Base-by-base conservation (phyloP, 495 filamentous ascomycete species). In the Tuber melanosporum region DNA sequence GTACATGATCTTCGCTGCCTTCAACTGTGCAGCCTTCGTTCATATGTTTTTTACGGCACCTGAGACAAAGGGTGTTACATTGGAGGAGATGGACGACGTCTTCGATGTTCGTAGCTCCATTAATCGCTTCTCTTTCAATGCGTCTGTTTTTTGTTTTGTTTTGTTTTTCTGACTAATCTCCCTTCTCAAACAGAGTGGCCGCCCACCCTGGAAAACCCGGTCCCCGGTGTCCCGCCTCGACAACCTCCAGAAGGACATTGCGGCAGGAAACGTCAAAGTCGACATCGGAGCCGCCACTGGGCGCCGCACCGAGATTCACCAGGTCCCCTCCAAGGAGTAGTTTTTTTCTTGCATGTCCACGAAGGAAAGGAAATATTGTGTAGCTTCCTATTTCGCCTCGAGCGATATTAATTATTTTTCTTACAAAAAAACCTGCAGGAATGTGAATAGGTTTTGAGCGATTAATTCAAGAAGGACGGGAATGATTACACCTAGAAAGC, bases 41-140 rank as follows among this genome's bases (percentile, higher is more conserved):
- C 90, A 91, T 82, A 88, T 90, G 84, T 90, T 89, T 83, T 80
- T 91, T 2, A 86, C 86, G 5, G 88, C 88, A 15, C 88, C 86
- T 26, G 88, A 90, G 81, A 90, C 88, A 17, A 88, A 88, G 73
- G 81, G 83, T 19, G 77, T 85, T 74, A 87, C 86, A 2, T 78
- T 87, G 0, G 86, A 87, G 74, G 86, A 87, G 72, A 86, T 87
- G 80, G 85, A 86, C 49, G 81, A 83, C 45, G 85, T 87, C 74
- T 87, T 87, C 74, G 87, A 86, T 70, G 74, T 81, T 72, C 57
- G 79, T 73, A 70, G 5, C 44, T 70, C 46, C 66, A 36, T 66
- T 57, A 12, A 4, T 43, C 70, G 36, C 19, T 20, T 66, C 44
- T 19, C 0, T 19, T 6, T 26, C 45, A 49, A 72, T n/a, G 39